Evolutionary conservation across 768 basidiomycete species (phyloP).

Genomic region (Megacollybia marginata): DNA sequence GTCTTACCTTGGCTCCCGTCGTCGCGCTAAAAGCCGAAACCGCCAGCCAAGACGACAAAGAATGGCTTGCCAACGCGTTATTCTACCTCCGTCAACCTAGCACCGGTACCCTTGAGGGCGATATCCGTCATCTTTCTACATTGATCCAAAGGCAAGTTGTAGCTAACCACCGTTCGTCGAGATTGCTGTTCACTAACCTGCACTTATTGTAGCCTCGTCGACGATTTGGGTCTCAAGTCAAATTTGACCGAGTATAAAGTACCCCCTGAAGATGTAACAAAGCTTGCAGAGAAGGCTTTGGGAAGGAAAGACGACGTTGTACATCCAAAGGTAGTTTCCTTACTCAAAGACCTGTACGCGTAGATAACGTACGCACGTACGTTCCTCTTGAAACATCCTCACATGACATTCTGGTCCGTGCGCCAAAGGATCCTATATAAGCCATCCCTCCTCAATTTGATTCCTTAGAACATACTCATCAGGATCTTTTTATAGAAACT

Average conservation of each 20-base stretch:
- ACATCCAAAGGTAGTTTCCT: conserved; percentile 33
- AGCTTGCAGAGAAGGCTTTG: conserved; percentile 44
- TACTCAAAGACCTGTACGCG: conserved; percentile 35
- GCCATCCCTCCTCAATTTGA: too few species aligned
- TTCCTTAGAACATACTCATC: too few species aligned
- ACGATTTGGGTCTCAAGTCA: conserved; percentile 48
- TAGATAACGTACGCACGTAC: too few species aligned
- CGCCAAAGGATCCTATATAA: too few species aligned
- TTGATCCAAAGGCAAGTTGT: conserved; percentile 47
- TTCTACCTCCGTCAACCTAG: conserved; percentile 52
- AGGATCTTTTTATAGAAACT: too few species aligned
- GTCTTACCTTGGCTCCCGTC: conserved; percentile 62
- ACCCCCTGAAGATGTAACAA: conserved; percentile 44
- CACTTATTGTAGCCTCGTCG: conserved; percentile 42
- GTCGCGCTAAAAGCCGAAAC: conserved; percentile 51
- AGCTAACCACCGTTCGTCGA: background rate
- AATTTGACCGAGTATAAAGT: conserved; percentile 58
- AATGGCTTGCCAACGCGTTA: conserved; percentile 45
- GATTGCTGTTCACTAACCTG: background rate
- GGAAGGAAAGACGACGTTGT: conserved; percentile 33
- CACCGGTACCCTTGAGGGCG: conserved; percentile 61
- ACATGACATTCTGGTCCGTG: too few species aligned
- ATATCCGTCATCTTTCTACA: conserved; percentile 43
- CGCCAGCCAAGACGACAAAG: conserved; percentile 56
- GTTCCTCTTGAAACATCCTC: too few species aligned